Base-by-base conservation (phyloP, 192 early-diverging fungal genomes). In the Endogone sp. region DNA sequence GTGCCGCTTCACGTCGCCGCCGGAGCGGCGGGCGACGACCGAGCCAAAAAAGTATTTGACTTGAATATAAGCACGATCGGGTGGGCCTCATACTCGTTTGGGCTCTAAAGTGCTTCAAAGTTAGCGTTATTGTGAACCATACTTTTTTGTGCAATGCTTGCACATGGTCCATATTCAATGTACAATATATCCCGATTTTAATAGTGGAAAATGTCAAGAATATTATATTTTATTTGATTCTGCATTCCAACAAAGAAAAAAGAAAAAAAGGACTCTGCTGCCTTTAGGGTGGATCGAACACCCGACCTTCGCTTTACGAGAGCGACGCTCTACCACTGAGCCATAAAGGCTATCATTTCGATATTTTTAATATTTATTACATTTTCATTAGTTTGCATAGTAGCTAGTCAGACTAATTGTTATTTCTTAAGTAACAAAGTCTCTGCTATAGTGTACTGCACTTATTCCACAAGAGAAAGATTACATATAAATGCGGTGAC, bases 1-100 rank as follows among this genome's bases (percentile, higher is more conserved):
- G 63, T 91, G 10, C 90, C 90, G 16, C 76, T 89, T 70, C 87
- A 90, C 78, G 81, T 90, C 37, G 90, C 83, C 0, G 67, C 84
- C 25, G 90, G 90, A 10, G 88, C 87, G 9, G 86, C 88, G 0
- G 84, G 81, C 16, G 71, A 67, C 16, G 80, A 78, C 63, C 27
- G 74, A 16, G 72, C 68, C 24, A 61, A 72, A 30, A 69, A 82
- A 69, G 44, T 82, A 57, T 71, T 81, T 3, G 72, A 81, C 29
- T 67, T 75, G 44, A 67, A 67, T 55, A 64, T 71, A 2, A 27
- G 74, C n/a, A 82, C 77, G 1, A 11, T 79, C 0, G 66, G 65
- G 2, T 79, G 77, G 77, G 66, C 57, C 13, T 61, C 58, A 22
- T 69, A 30, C 26, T 23, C 44, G 29, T 69, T 69, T 62, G 59